These are phyloP conservation scores for Pseudogymnoascus sp. DNA, from an alignment of 2,329 filamentous ascomycete species.

Conservation along the genomic window DNA sequence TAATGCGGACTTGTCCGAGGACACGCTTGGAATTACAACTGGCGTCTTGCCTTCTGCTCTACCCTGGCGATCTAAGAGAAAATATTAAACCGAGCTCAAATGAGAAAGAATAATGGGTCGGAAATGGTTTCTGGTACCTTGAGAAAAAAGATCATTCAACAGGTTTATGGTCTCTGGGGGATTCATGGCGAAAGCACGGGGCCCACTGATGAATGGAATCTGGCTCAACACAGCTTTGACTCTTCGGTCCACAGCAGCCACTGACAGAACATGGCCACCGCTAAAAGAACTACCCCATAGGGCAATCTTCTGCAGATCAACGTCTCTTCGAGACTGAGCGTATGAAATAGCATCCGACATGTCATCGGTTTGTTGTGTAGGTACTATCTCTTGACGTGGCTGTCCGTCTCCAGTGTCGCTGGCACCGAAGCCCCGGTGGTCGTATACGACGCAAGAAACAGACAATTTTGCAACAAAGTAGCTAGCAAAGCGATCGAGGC, in stretches of 20 bases:
- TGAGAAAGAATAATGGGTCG: too few species aligned
- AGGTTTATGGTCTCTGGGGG: too few species aligned
- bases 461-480: conserved; percentile 17
- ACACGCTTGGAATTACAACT: conserved; percentile 26
- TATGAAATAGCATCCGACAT: conserved; percentile 32
- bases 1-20: conserved; percentile 24
- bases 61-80: conserved; percentile 26
- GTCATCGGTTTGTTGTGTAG: conserved; percentile 27
- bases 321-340: conserved; percentile 24
- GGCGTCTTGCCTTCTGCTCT: conserved; percentile 27
- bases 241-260: conserved; percentile 31
- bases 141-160: too few species aligned
- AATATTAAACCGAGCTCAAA: conserved; percentile 11
- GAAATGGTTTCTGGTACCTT: too few species aligned
- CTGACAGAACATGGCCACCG: conserved; percentile 32
- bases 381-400: conserved; percentile 28
- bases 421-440: conserved; percentile 28
- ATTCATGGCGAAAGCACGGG: too few species aligned
- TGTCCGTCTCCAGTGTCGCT: conserved; percentile 24
- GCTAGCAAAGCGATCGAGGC: conserved; percentile 21
- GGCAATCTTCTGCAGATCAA: conserved; percentile 27
- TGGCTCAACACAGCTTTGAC: conserved; percentile 34
- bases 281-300: conserved; percentile 32
- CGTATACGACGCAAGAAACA: conserved; percentile 28
- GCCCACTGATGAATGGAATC: conserved; percentile 30